Percentiles rank a stretch among this genome's conserved stretches.
Conservation (phyloP, 345 rosid species). For the Syzygium oleosum region DNA sequence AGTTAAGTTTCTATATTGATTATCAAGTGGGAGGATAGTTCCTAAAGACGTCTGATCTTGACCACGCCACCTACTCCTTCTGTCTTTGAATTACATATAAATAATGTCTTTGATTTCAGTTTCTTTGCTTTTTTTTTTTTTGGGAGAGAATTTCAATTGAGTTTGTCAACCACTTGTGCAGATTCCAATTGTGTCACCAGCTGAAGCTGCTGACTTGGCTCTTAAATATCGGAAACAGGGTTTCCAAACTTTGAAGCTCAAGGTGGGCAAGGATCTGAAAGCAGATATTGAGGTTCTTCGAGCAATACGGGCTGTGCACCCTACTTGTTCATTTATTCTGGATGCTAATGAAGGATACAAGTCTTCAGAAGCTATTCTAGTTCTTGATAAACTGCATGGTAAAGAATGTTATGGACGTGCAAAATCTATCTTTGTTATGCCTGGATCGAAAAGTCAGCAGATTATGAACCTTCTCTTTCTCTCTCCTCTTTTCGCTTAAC, state of each 20-base stretch:
- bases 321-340: conserved; percentile 71
- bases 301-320: conserved; percentile 72
- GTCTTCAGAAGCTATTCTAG: conserved; percentile 68
- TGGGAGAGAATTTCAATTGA: neutral
- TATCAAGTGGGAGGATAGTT: conserved; percentile 3
- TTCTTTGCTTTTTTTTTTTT: neutral
- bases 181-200: conserved; percentile 89
- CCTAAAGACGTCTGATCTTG: neutral
- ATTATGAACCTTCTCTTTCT: neutral
- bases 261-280: conserved; percentile 78
- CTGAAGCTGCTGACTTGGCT: conserved; percentile 75
- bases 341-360: conserved; percentile 96
- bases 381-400: conserved; percentile 73
- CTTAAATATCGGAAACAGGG: conserved; percentile 59
- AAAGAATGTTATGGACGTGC: conserved; percentile 1
- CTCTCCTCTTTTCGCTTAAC: neutral
- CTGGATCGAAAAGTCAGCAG: neutral
- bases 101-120: neutral
- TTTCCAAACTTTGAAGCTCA: conserved; percentile 80
- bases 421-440: neutral
- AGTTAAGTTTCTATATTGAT: conserved; percentile 38
- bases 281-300: conserved; percentile 75
- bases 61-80: neutral
- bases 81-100: neutral
- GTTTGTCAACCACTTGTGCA: conserved; percentile 9